Evolutionary conservation across 352 stramenopile genomes (phyloP), one percentile per base, ranked within the genome.

Genomic region (Peronospora tabacina): DNA sequence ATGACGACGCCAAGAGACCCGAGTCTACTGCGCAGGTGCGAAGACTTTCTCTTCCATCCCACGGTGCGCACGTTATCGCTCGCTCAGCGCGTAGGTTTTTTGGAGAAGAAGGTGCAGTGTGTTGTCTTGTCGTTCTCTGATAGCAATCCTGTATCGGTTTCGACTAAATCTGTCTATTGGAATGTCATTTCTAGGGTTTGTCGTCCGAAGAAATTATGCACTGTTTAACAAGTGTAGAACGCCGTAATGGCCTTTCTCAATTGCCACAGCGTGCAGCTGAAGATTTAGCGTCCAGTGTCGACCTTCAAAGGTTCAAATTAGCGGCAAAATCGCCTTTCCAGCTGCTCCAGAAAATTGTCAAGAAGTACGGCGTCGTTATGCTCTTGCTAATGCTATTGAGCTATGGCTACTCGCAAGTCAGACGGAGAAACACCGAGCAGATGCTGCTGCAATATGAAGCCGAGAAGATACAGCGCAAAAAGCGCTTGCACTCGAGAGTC

Each of bases 21-120:
- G 26, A 62, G 49, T 36, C 70, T 86, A 34, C 52, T 88, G 44
- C 63, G 66, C 10, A 77, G 72, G 42, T 86, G 75, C 55, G 70
- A 86, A 59, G 53, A 78, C 35, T 88, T 88, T 53, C 61, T 88
- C 15, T 48, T 86, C 44, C 77, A 88, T 22, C 77, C 77, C 16
- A 65, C 59, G 0, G 77, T 88, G 44, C 74, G 77, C 7, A 52
- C 68, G 17, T 60, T 86, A 35, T 85, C 77, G 3, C 67, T 88
- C 6, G 75, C 77, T 16, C 68, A 88, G 51, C 74, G 75, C 34
- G 77, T 88, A 12, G 77, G 85, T 36, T 88, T 88, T 36, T 51
- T 88, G 8, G 77, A 88, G 65, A 67, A 77, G 36, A 88, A 88
- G 52, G 66, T 70, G 16, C 13, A 7, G 2, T 15, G 16, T 15